Conservation (phyloP, 176 grass and related monocot genomes). For the Tillandsia fasciculata region DNA sequence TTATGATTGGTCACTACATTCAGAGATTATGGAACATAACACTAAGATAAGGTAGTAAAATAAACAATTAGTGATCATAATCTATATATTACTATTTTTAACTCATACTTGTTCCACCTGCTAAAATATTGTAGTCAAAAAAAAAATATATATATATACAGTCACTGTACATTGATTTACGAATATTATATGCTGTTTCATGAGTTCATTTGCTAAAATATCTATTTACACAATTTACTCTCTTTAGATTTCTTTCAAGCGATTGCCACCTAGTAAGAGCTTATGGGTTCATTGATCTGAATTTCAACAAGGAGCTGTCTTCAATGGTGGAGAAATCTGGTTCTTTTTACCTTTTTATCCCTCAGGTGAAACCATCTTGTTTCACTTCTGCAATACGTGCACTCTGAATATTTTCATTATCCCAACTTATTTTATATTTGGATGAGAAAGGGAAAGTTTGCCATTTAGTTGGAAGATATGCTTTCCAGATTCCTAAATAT, state of each 20-base stretch:
- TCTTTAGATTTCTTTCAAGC: constrained; percentile 64
- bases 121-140: not conserved
- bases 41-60: no score
- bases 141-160: not conserved
- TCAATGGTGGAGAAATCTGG: constrained; percentile 32
- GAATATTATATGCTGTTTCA: not conserved
- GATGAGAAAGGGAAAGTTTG: not conserved
- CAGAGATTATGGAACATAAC: no score
- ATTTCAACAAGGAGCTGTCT: constrained; percentile 23
- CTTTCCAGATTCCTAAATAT: not conserved
- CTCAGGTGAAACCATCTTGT: constrained; percentile 45
- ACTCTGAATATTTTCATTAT: constrained; percentile 19
- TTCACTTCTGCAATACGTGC: constrained; percentile 12
- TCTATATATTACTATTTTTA: no score
- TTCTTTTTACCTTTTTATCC: constrained; percentile 84
- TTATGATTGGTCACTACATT: no score
- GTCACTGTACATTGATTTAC: not conserved
- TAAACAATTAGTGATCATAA: no score
- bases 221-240: constrained; percentile 16
- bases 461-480: no score
- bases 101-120: not conserved
- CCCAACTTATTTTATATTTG: constrained; percentile 10
- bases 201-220: constrained; percentile 6
- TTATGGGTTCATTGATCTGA: constrained; percentile 70
- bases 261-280: constrained; percentile 50